Percentiles rank a stretch among this genome's conserved stretches.
Evolutionary conservation across 2,329 filamentous ascomycete species (phyloP).

Genomic region (Trichophyton equinum): DNA sequence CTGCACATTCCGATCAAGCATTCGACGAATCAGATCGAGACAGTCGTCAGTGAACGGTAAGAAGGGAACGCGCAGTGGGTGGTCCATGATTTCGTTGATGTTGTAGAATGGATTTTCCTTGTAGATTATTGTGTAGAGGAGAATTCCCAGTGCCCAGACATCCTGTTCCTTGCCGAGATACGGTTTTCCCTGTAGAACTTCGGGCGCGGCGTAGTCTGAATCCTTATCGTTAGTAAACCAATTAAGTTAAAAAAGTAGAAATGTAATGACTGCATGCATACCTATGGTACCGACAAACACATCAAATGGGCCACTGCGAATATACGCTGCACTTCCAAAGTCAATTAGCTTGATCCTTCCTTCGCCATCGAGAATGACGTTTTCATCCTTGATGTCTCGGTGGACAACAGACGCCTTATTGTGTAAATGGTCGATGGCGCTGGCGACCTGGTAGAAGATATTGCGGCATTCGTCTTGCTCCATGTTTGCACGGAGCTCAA

Average conservation of each 20-base stretch:
- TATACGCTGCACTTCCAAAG: conserved; percentile 95
- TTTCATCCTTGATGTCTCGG: conserved; percentile 97
- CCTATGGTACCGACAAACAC: conserved; percentile 98
- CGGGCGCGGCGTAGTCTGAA: conserved; percentile 92
- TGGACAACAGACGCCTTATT: conserved; percentile 85
- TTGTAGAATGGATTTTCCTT: conserved; percentile 99
- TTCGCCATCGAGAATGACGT: conserved; percentile 89
- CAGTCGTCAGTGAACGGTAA: conserved; percentile 59
- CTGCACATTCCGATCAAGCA: conserved; percentile 84
- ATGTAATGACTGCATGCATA: conserved; percentile 35
- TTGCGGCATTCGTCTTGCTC: conserved; percentile 84
- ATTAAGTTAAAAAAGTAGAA: not conserved
- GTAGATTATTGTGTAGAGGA: conserved; percentile 97
- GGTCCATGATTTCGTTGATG: conserved; percentile 98
- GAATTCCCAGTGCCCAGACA: conserved; percentile 92
- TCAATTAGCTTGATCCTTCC: conserved; percentile 95
- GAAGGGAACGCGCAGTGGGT: conserved; percentile 77
- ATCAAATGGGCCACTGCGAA: conserved; percentile 96
- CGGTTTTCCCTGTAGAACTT: conserved; percentile 81
- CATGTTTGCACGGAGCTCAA: conserved; percentile 92
- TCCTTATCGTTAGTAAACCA: not conserved
- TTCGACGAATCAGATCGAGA: conserved; percentile 78
- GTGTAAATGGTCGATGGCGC: conserved; percentile 82
- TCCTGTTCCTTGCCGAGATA: conserved; percentile 96
- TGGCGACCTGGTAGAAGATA: conserved; percentile 88